Evolutionary conservation across 2,329 filamentous ascomycete genomes (phyloP).

Genomic region (Colletotrichum phormii): DNA sequence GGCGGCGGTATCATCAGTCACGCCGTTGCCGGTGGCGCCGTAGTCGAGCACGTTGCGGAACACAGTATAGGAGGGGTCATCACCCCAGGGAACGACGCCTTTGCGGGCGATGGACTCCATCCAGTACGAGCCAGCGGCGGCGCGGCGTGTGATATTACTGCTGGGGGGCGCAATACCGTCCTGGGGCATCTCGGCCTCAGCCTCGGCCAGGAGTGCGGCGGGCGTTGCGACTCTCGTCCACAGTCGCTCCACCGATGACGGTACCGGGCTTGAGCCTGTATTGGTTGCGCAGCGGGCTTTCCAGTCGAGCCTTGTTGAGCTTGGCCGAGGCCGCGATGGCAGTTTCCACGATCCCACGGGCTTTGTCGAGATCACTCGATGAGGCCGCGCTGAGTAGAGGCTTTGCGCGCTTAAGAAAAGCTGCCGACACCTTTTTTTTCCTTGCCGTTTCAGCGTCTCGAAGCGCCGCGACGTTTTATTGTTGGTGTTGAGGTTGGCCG

Average conservation of each 20-base stretch:
- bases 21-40: constrained; percentile 60
- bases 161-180: constrained; percentile 2
- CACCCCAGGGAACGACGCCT: neutral
- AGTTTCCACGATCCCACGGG: too few relatives aligned
- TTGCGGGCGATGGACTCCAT: constrained; percentile 3
- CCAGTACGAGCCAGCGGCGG: neutral
- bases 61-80: constrained; percentile 57
- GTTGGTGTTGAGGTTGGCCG: neutral
- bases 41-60: constrained; percentile 68
- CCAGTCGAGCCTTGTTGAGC: too few relatives aligned
- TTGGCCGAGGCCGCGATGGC: too few relatives aligned
- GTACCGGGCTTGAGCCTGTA: neutral
- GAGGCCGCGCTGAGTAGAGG: too few relatives aligned
- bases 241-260: neutral
- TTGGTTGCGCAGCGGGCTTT: too few relatives aligned
- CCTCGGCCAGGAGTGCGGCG: constrained; percentile 40
- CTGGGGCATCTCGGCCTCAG: constrained; percentile 22
- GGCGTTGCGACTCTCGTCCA: neutral
- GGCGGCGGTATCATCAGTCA: constrained; percentile 50
- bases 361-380: too few relatives aligned
- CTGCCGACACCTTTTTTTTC: too few relatives aligned
- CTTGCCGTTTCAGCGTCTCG: too few relatives aligned
- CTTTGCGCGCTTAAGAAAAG: too few relatives aligned
- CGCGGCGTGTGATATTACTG: neutral
- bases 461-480: too few relatives aligned